These are phyloP conservation scores for Ogataea angusta DNA, from an alignment of 805 yeast species.

Conservation along the genomic window DNA sequence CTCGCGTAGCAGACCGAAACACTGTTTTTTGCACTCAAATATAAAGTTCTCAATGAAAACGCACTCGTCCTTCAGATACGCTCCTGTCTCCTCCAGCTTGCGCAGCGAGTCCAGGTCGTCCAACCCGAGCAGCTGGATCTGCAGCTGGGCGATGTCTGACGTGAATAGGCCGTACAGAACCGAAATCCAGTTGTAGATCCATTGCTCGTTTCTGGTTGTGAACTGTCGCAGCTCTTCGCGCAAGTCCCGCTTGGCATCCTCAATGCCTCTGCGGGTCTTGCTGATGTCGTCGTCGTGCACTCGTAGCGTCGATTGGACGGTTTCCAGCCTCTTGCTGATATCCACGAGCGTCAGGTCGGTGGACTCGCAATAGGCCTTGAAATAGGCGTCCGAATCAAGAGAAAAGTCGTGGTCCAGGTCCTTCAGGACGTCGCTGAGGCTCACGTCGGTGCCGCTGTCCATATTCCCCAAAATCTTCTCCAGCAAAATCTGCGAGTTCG, in stretches of 20 bases:
- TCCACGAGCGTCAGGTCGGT: conserved; percentile 22
- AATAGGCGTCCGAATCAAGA: conserved; percentile 6
- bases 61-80: conserved; percentile 21
- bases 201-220: conserved; percentile 18
- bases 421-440: conserved; percentile 11
- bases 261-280: conserved; percentile 8
- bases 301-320: conserved; percentile 8
- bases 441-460: conserved; percentile 13
- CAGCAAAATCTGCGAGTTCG: conserved; percentile 26
- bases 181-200: conserved; percentile 30
- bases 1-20: conserved; percentile 24
- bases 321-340: conserved; percentile 18
- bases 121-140: conserved; percentile 26
- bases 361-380: conserved; percentile 19
- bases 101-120: conserved; percentile 22
- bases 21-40: conserved; percentile 23
- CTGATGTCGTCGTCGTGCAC: conserved; percentile 11
- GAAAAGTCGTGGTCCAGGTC: conserved; percentile 11
- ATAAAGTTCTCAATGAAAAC: conserved; percentile 21
- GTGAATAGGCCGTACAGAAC: conserved; percentile 28
- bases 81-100: conserved; percentile 22
- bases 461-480: conserved; percentile 29
- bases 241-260: conserved; percentile 9
- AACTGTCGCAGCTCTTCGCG: conserved; percentile 11
- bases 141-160: conserved; percentile 24